Conservation (phyloP, 441 rosid species). For the Biscutella laevigata region DNA sequence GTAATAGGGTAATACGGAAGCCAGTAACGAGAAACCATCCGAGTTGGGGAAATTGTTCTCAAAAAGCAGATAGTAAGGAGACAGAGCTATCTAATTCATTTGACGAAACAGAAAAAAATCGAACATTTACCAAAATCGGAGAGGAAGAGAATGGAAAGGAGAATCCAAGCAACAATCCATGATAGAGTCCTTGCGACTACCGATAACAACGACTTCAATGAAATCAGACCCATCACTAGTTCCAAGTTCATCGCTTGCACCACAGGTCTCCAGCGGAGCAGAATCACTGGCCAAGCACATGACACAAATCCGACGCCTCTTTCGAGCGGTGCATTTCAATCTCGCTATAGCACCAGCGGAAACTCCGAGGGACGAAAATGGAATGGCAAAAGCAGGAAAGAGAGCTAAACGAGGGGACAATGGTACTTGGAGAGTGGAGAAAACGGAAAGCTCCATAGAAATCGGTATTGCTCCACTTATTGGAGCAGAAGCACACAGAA, state of each 20-base stretch:
- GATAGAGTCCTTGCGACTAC: slow-evolving; percentile 70
- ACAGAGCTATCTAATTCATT: too few species aligned
- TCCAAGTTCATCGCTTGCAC: slow-evolving; percentile 7
- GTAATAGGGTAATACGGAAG: background rate
- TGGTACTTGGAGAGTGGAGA: slow-evolving; percentile 31
- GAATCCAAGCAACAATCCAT: slow-evolving; percentile 67
- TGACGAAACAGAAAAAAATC: background rate
- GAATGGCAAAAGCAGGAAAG: slow-evolving; percentile 4
- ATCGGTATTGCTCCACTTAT: slow-evolving; percentile 13
- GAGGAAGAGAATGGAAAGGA: slow-evolving; percentile 45
- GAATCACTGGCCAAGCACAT: slow-evolving; percentile 24
- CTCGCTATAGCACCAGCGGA: slow-evolving; percentile 11
- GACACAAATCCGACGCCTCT: slow-evolving; percentile 25
- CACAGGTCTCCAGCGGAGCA: slow-evolving; percentile 11
- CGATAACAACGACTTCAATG: slow-evolving; percentile 66
- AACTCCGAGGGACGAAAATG: slow-evolving; percentile 19
- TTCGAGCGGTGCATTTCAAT: slow-evolving; percentile 19
- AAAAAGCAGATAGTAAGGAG: too few species aligned
- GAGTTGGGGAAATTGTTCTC: background rate
- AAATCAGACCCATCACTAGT: slow-evolving; percentile 22
- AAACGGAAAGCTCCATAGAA: slow-evolving; percentile 34
- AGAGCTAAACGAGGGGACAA: slow-evolving; percentile 22
- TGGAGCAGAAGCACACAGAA: background rate
- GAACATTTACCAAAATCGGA: slow-evolving; percentile 61
- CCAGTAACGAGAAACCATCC: background rate